Evolutionary conservation across 1,284 basidiomycete species (phyloP).

Genomic region (Ustilago tritici): DNA sequence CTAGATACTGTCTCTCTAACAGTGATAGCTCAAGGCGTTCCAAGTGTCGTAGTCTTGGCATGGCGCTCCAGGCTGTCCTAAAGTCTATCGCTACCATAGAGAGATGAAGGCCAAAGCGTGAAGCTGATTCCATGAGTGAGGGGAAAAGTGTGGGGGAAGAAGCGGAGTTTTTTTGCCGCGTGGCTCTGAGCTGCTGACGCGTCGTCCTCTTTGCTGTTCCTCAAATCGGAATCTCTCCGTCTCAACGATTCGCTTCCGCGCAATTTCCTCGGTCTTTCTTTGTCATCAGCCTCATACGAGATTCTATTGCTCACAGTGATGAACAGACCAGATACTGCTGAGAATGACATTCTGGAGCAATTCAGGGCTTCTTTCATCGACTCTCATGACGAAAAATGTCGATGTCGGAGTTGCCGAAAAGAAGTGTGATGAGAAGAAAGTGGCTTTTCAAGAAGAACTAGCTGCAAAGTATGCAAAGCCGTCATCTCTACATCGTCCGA

Average conservation of each 20-base stretch:
- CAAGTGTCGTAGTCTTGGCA: too few relatives aligned
- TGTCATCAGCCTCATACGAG: background rate
- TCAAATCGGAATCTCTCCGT: background rate
- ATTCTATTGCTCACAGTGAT: too few relatives aligned
- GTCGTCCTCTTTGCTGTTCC: background rate
- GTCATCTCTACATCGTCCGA: constrained; percentile 5
- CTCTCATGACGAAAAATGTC: background rate
- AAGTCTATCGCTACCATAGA: background rate
- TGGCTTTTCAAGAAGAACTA: background rate
- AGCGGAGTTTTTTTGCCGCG: constrained; percentile 3
- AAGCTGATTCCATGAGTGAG: background rate
- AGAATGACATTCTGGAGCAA: constrained; percentile 1
- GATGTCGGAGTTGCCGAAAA: background rate
- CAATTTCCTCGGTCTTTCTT: background rate
- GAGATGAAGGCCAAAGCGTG: background rate
- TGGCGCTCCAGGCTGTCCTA: background rate
- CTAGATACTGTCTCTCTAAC: too few relatives aligned
- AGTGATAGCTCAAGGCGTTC: too few relatives aligned
- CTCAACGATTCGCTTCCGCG: background rate
- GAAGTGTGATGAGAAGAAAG: background rate
- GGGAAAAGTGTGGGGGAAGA: background rate
- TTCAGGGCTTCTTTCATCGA: background rate
- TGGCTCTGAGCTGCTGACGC: constrained; percentile 1
- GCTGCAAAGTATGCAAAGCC: background rate
- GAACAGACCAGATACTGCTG: too few relatives aligned